Base-by-base conservation (phyloP, 2,329 filamentous ascomycete genomes). In the Pestalotiopsis sp. region DNA sequence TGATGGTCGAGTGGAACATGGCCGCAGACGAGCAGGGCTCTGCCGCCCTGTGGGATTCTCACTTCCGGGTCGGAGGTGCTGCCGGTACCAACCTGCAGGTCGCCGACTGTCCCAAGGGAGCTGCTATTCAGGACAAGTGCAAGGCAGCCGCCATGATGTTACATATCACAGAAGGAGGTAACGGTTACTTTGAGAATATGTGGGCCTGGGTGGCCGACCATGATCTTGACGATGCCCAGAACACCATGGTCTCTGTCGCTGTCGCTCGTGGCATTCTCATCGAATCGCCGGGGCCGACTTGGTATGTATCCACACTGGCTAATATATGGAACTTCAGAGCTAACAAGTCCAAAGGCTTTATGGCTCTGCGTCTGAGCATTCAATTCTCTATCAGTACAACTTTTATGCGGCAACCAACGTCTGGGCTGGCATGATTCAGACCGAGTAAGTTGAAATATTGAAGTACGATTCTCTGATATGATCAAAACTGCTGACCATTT, bases 1-100 rank as follows among this genome's bases (percentile, higher is more conserved):
- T 93, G 68, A 81, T 93, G 71, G 85, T 94, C 74, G 84, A 94
- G 75, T 94, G 91, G 91, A 93, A 93, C 75, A 81, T 93, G 39
- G 82, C 82, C 14, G 84, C 83, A n/a, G 73, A 78, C 70, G 78
- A 67, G 66, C 84, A 84, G 71, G 89, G 88, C 44, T 13, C 72
- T 0, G 72, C 72, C 1, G 73, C 68, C 3, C 52, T 93, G 81
- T 94, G 91, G 91, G 92, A 94, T 75, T 87, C 88, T 13, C 92
- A 95, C 78, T 85, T 92, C 77, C 89, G 92, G 72, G 85, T 94
- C 68, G 92, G 91, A 71, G 92, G 92, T n/a, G 87, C 86, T 24
- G 85, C 85, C 2, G 91, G 91, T 52, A 91, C 90, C 17, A 80
- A 89, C 65, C 83, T 94, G 9, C 87, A 90, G 74, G 84, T 85